phyloP scores from a whole-genome alignment of 805 yeast species.

The Debaryomyces tyrocola region DNA sequence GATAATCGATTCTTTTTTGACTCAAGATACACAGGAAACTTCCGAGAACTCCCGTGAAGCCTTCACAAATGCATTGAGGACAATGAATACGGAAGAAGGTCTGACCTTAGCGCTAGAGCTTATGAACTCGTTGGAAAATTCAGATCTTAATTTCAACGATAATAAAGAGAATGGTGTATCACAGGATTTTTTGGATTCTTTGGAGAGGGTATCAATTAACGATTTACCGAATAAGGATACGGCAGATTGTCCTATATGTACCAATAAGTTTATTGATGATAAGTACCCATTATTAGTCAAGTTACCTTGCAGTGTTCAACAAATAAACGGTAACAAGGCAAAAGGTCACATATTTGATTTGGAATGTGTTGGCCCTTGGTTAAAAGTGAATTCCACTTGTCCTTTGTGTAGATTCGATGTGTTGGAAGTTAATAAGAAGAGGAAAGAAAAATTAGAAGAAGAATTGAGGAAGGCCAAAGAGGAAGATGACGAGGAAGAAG shows the following conservation, averaged over 20 bases:
- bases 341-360: slow-evolving; percentile 74
- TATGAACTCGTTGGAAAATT: slow-evolving; percentile 19
- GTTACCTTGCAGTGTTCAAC: slow-evolving; percentile 58
- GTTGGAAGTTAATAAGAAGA: slow-evolving; percentile 32
- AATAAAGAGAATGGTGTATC: slow-evolving; percentile 51
- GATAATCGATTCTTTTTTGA: slow-evolving; percentile 36
- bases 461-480: slow-evolving; percentile 40
- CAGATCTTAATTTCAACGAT: neutral
- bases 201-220: slow-evolving; percentile 60
- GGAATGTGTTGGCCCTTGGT: slow-evolving; percentile 92
- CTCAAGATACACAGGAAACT: slow-evolving; percentile 8
- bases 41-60: slow-evolving; percentile 16
- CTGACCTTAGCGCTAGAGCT: slow-evolving; percentile 28
- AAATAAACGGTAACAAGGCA: slow-evolving; percentile 15
- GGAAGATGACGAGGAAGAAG: slow-evolving; percentile 52
- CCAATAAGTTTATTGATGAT: slow-evolving; percentile 68
- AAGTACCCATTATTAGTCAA: slow-evolving; percentile 76
- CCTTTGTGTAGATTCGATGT: slow-evolving; percentile 85
- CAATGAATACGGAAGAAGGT: slow-evolving; percentile 30
- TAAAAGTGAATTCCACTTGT: slow-evolving; percentile 70
- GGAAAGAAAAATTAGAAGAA: slow-evolving; percentile 31
- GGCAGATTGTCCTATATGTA: slow-evolving; percentile 84
- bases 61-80: slow-evolving; percentile 31
- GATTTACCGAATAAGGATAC: slow-evolving; percentile 41
- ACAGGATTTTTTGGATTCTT: slow-evolving; percentile 68